These are phyloP conservation scores for Nepenthes gracilis DNA, from an alignment of 148 eudicot species.

Conservation along the genomic window DNA sequence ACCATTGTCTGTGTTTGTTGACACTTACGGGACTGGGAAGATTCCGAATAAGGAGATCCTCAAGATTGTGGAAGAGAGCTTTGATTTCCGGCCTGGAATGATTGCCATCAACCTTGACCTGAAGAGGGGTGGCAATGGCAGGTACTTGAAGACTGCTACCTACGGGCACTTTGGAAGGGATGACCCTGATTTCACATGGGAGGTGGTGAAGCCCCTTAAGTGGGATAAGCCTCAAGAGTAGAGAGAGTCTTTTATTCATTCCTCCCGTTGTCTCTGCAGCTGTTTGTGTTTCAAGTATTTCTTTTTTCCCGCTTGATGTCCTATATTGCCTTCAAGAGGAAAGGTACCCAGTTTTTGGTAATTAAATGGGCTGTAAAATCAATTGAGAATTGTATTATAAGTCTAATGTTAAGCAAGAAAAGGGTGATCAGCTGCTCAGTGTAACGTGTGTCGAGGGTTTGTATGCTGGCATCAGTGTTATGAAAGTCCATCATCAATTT, in stretches of 20 bases:
- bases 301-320: too few species aligned
- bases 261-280: too few species aligned
- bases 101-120: slow-evolving; percentile 33
- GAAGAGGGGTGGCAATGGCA: slow-evolving; percentile 26
- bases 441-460: too few species aligned
- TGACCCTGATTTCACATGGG: slow-evolving; percentile 40
- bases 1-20: slow-evolving; percentile 40
- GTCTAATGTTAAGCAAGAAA: too few species aligned
- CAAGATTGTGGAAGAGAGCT: slow-evolving; percentile 34
- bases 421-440: too few species aligned
- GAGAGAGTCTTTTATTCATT: not conserved
- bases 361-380: too few species aligned
- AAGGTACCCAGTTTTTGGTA: too few species aligned
- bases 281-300: too few species aligned
- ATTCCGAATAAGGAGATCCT: slow-evolving; percentile 37
- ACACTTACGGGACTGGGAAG: slow-evolving; percentile 36
- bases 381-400: too few species aligned
- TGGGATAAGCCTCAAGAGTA: slow-evolving; percentile 28
- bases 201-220: slow-evolving; percentile 40
- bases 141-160: slow-evolving; percentile 43
- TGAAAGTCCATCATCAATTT: too few species aligned
- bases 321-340: too few species aligned
- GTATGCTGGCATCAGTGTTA: too few species aligned
- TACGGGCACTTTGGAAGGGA: slow-evolving; percentile 45
- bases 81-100: slow-evolving; percentile 46